Conservation (phyloP, 2,329 filamentous ascomycete species). For the Epichloe typhina region DNA sequence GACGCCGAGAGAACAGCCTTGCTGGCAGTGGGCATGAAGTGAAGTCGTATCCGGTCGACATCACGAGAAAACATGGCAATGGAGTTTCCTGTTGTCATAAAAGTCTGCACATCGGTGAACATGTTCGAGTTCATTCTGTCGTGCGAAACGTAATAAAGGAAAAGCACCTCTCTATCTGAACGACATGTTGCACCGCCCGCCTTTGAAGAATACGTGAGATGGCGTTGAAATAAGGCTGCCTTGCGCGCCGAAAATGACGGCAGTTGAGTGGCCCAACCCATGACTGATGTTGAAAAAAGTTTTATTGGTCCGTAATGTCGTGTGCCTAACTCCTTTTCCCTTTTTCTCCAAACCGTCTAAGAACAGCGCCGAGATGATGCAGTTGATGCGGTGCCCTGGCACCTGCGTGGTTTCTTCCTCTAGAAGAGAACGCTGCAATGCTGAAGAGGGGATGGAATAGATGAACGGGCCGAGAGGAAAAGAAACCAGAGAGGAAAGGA, state of each 20-base stretch:
- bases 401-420: background rate
- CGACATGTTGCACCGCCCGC: conserved; percentile 3
- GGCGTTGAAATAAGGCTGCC: background rate
- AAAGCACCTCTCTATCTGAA: too few relatives aligned
- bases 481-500: background rate
- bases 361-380: conserved; percentile 3
- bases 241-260: conserved; percentile 11
- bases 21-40: too few relatives aligned
- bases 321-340: background rate
- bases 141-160: too few relatives aligned
- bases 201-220: conserved; percentile 12
- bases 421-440: background rate
- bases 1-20: too few relatives aligned
- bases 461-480: background rate
- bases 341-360: background rate
- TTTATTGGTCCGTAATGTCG: background rate
- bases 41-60: too few relatives aligned
- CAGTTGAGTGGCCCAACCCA: conserved; percentile 18
- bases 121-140: too few relatives aligned
- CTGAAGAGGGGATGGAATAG: background rate
- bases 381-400: background rate
- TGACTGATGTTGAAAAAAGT: background rate
- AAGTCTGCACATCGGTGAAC: too few relatives aligned
- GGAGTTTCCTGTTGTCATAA: too few relatives aligned
- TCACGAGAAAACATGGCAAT: too few relatives aligned